Percentiles rank a stretch among this genome's conserved stretches.
Evolutionary conservation across 352 stramenopile genomes (phyloP).

Genomic region (Thalassiosira oceanica): DNA sequence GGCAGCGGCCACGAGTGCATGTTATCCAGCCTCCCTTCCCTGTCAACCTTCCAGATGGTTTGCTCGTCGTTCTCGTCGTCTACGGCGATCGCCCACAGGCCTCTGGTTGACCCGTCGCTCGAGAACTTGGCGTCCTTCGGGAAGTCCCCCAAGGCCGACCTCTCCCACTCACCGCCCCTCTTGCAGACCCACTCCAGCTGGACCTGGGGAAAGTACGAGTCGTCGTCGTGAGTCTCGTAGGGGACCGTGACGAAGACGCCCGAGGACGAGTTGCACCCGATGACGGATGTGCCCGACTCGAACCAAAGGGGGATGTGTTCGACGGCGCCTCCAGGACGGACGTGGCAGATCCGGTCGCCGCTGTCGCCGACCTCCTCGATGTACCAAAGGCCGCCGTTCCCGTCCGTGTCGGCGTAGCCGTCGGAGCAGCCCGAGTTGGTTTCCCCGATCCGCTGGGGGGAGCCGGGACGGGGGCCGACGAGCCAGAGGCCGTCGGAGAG

Average conservation of each 20-base stretch:
- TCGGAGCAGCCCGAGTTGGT: neutral
- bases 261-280: slow-evolving; percentile 6
- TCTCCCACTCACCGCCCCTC: neutral
- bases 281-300: neutral
- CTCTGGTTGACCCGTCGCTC: slow-evolving; percentile 13
- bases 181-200: neutral
- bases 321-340: neutral
- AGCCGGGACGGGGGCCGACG: neutral
- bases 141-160: neutral
- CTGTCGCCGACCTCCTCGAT: slow-evolving; percentile 1
- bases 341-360: neutral
- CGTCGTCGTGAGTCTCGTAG: neutral
- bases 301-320: neutral
- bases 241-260: slow-evolving; percentile 5
- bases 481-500: slow-evolving; percentile 3
- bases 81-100: slow-evolving; percentile 13
- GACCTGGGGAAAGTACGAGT: neutral
- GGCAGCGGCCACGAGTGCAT: too few relatives aligned
- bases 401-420: slow-evolving; percentile 5
- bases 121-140: slow-evolving; percentile 11
- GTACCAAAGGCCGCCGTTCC: slow-evolving; percentile 14
- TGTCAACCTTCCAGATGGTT: slow-evolving; percentile 8
- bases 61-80: neutral
- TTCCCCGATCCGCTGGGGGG: neutral
- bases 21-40: neutral